Evolutionary conservation across 176 grass and related monocot species (phyloP).

Genomic region (Oropetium thomaeum): DNA sequence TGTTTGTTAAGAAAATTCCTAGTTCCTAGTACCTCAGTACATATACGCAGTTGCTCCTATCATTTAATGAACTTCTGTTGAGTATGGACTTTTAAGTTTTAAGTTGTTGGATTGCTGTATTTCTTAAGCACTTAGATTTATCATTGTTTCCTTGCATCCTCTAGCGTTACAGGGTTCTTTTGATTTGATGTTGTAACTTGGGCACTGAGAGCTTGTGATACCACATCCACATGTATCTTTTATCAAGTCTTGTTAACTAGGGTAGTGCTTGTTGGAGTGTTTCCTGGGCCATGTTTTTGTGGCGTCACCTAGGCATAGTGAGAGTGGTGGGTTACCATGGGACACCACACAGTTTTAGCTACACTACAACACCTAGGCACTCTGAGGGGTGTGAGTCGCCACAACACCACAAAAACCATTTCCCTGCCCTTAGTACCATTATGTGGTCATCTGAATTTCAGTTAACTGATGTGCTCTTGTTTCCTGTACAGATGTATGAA

Average conservation of each 20-base stretch:
- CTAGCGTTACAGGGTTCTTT: background rate
- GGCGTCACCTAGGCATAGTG: too few species aligned
- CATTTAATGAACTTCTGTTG: background rate
- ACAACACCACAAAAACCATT: too few species aligned
- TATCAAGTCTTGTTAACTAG: background rate
- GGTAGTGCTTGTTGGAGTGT: background rate
- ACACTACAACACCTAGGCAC: too few species aligned
- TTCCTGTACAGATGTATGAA: background rate
- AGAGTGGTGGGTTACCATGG: too few species aligned
- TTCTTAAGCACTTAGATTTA: background rate
- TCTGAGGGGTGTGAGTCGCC: too few species aligned
- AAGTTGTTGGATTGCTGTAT: conserved; percentile 1
- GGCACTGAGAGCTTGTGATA: background rate
- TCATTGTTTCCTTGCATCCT: background rate
- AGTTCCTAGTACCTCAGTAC: background rate
- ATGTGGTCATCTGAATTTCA: background rate
- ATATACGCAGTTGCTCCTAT: background rate
- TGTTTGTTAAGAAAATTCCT: background rate
- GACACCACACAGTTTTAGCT: too few species aligned
- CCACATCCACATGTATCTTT: background rate
- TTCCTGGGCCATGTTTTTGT: too few species aligned
- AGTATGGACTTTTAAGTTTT: background rate
- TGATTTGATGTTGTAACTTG: conserved; percentile 3
- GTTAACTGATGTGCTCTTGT: background rate
- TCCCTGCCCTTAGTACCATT: background rate